Percentiles rank a stretch among this genome's conserved stretches.
phyloP scores from a whole-genome alignment of 1,284 basidiomycete species.

The Malassezia pachydermatis region DNA sequence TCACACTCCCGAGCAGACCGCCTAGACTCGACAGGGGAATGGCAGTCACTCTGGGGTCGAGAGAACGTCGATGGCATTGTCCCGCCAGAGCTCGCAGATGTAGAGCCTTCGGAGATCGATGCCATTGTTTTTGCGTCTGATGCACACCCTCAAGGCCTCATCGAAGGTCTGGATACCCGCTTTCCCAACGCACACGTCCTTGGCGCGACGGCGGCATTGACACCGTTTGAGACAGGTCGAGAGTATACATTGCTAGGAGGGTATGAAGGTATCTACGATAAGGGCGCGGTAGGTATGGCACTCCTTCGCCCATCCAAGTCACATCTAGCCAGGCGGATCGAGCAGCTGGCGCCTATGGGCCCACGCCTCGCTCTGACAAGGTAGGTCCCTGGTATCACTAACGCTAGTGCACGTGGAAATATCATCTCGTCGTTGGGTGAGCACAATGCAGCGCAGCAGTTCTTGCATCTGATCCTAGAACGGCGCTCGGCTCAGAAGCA shows the following conservation, averaged over 20 bases:
- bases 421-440: conserved; percentile 60
- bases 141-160: conserved; percentile 57
- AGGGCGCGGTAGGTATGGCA: conserved; percentile 66
- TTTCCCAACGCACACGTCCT: conserved; percentile 56
- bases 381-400: conserved; percentile 46
- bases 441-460: conserved; percentile 61
- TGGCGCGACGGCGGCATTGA: conserved; percentile 65
- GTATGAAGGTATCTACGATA: conserved; percentile 50
- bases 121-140: conserved; percentile 60
- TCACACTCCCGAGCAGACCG: conserved; percentile 24
- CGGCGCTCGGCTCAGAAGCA: neutral
- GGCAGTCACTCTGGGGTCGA: conserved; percentile 35
- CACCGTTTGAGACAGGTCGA: conserved; percentile 72
- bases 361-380: conserved; percentile 55
- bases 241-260: conserved; percentile 60
- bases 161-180: conserved; percentile 51
- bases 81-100: conserved; percentile 18
- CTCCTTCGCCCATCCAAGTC: conserved; percentile 48
- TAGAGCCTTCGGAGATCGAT: conserved; percentile 45
- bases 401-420: conserved; percentile 63
- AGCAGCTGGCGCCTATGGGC: conserved; percentile 56
- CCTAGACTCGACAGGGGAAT: conserved; percentile 24
- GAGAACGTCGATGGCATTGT: conserved; percentile 31
- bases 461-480: conserved; percentile 51
- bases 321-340: conserved; percentile 51